A percentile compares a stretch with the other conserved stretches of the same genome.
phyloP scores from a whole-genome alignment of 129 eudicot species.

The Kitagawia praeruptora region DNA sequence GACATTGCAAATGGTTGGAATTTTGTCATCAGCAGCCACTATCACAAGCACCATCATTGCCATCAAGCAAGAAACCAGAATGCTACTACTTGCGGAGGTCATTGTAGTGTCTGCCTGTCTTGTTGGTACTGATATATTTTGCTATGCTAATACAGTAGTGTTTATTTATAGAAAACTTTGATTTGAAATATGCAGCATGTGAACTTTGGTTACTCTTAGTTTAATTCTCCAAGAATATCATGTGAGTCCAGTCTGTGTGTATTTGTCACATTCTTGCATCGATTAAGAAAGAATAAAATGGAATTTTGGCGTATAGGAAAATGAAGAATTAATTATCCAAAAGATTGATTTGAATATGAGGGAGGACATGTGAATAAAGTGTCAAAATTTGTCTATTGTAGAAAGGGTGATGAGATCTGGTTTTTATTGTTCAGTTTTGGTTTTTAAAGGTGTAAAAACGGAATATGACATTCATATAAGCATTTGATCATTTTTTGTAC shows the following conservation, averaged over 20 bases:
- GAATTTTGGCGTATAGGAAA: not conserved
- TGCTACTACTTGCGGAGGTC: not conserved
- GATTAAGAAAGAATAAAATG: not conserved
- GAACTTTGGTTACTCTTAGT: not conserved
- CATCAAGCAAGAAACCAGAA: not conserved
- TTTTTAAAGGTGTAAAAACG: no score
- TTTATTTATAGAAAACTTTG: not conserved
- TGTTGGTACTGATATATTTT: not conserved
- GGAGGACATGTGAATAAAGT: slow-evolving; percentile 4
- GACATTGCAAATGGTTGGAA: slow-evolving; percentile 8
- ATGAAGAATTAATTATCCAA: not conserved
- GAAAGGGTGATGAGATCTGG: not conserved
- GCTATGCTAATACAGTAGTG: not conserved
- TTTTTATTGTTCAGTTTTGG: not conserved
- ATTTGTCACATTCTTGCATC: not conserved
- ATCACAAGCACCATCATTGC: not conserved
- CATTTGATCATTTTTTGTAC: not conserved
- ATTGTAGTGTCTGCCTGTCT: not conserved
- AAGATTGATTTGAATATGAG: not conserved
- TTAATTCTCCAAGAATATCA: slow-evolving; percentile 6
- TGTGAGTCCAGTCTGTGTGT: slow-evolving; percentile 8
- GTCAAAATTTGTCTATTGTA: not conserved
- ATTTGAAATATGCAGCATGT: slow-evolving; percentile 12
- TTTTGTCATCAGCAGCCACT: not conserved
- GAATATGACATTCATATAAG: not conserved